phyloP scores from a whole-genome alignment of 2,329 filamentous ascomycete genomes.

The Aureobasidium sp. region DNA sequence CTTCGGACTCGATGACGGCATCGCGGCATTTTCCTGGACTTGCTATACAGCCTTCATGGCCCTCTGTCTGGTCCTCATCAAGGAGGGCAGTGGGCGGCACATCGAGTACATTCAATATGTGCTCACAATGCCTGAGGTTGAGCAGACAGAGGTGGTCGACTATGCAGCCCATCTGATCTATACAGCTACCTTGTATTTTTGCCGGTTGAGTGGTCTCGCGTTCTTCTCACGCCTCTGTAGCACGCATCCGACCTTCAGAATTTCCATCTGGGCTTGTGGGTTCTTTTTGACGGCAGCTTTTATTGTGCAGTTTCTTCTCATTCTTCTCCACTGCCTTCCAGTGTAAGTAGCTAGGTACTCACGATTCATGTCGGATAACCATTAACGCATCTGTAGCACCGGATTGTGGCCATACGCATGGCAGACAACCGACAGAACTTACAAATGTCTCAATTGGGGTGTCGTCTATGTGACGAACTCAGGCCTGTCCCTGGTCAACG shows the following conservation, averaged over 20 bases:
- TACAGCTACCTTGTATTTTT: constrained; percentile 42
- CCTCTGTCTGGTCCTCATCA: constrained; percentile 38
- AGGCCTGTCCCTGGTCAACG: constrained; percentile 44
- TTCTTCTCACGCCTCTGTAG: constrained; percentile 43
- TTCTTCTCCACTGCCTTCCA: constrained; percentile 45
- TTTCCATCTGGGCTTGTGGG: constrained; percentile 28
- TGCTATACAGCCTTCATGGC: constrained; percentile 36
- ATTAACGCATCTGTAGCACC: constrained; percentile 23
- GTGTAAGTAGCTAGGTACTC: constrained; percentile 23
- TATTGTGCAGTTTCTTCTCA: constrained; percentile 41
- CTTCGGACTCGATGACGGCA: constrained; percentile 33
- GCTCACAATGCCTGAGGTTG: constrained; percentile 34
- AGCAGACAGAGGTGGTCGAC: constrained; percentile 40
- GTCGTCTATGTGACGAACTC: constrained; percentile 44
- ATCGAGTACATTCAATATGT: constrained; percentile 42
- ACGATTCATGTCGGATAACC: not conserved
- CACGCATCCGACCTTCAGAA: constrained; percentile 29
- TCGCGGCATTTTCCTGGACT: constrained; percentile 27
- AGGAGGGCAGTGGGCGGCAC: constrained; percentile 41
- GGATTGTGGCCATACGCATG: constrained; percentile 45
- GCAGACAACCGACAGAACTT: constrained; percentile 34
- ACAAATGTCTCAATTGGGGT: constrained; percentile 43
- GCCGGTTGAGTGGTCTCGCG: constrained; percentile 45
- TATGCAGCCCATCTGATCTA: constrained; percentile 46
- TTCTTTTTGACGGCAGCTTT: constrained; percentile 36